Evolutionary conservation across 306 rosid species (phyloP).

Genomic region (Sicyos baderoa): DNA sequence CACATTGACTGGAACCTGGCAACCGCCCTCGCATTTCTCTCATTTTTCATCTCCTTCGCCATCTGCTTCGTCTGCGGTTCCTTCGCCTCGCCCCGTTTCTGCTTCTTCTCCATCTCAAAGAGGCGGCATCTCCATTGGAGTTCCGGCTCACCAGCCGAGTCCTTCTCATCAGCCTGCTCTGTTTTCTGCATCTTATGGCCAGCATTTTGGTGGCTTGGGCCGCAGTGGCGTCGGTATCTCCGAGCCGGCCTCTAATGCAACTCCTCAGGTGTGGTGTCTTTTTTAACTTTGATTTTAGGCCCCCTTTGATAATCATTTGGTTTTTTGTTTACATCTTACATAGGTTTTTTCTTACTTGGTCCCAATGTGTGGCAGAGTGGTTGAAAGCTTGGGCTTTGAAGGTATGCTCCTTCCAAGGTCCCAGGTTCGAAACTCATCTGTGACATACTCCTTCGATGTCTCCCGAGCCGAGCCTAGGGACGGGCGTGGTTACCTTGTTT

Average conservation of each 20-base stretch:
- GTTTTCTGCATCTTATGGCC: conserved; percentile 58
- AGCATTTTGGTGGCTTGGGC: conserved; percentile 67
- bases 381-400: no score
- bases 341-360: no score
- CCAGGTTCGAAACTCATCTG: no score
- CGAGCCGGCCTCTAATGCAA: conserved; percentile 44
- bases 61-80: conserved; percentile 26
- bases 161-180: conserved; percentile 34
- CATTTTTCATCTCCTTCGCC: conserved; percentile 44
- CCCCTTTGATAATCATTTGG: no score
- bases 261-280: conserved; percentile 40
- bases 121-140: conserved; percentile 71
- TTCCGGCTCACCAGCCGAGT: conserved; percentile 61
- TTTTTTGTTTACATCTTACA: no score
- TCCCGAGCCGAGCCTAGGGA: no score
- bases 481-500: no score
- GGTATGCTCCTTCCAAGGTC: no score
- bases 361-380: no score
- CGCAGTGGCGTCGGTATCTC: conserved; percentile 45
- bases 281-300: no score
- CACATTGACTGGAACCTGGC: conserved; percentile 30
- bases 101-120: conserved; percentile 34
- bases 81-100: conserved; percentile 32
- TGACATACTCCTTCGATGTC: no score
- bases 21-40: conserved; percentile 40